phyloP scores from a whole-genome alignment of 1,139 yeast genomes.

The Debaryomyces fabryi region DNA sequence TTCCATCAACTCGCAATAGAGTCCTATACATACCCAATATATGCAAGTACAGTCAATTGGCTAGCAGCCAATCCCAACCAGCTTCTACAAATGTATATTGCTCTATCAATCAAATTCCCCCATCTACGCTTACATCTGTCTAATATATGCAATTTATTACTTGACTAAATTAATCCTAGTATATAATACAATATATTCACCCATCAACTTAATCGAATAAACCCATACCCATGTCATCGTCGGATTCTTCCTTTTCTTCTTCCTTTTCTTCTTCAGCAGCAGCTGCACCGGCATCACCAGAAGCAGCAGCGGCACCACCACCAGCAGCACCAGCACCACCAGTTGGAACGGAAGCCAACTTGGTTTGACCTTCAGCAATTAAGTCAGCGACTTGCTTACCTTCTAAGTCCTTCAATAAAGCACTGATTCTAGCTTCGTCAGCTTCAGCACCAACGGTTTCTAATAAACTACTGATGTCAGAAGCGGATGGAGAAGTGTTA shows the following conservation, averaged over 20 bases:
- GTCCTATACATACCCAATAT: background rate
- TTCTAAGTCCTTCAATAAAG: slow-evolving; percentile 69
- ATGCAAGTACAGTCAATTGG: background rate
- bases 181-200: slow-evolving; percentile 7
- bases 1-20: slow-evolving; percentile 1
- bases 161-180: slow-evolving; percentile 7
- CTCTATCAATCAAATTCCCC: background rate
- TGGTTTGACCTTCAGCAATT: slow-evolving; percentile 78
- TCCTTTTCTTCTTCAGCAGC: slow-evolving; percentile 38
- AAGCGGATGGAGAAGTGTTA: slow-evolving; percentile 75
- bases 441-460: slow-evolving; percentile 79
- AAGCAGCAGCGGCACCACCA: slow-evolving; percentile 47
- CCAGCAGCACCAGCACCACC: slow-evolving; percentile 79
- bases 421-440: slow-evolving; percentile 71
- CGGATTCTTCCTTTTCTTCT: slow-evolving; percentile 31
- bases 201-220: slow-evolving; percentile 67
- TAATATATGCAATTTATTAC: slow-evolving; percentile 8
- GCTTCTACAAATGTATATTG: background rate
- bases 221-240: slow-evolving; percentile 89
- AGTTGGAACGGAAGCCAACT: slow-evolving; percentile 80
- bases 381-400: slow-evolving; percentile 78
- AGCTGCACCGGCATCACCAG: slow-evolving; percentile 43
- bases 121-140: background rate
- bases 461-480: slow-evolving; percentile 70
- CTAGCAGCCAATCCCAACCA: background rate